These are phyloP conservation scores for Kalmusia sp. DNA, from an alignment of 2,329 filamentous ascomycete genomes.

Conservation along the genomic window DNA sequence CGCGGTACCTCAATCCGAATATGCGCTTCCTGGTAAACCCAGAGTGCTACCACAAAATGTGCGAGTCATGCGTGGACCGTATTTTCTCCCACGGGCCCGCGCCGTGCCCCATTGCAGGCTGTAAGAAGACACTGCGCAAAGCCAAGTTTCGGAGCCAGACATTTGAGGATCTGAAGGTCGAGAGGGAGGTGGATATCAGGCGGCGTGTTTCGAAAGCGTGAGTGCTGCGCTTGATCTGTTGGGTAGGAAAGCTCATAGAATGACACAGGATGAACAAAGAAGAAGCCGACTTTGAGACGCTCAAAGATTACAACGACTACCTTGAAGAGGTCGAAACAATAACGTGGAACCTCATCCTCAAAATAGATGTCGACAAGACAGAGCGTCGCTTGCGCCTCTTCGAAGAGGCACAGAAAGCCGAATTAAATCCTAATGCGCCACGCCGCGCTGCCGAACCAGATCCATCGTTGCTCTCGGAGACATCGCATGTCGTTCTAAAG, in stretches of 20 bases:
- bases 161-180: conserved; percentile 85
- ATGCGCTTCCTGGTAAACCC: conserved; percentile 97
- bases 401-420: conserved; percentile 72
- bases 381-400: conserved; percentile 70
- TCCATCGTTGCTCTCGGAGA: conserved; percentile 21
- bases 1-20: conserved; percentile 91
- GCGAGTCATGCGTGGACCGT: conserved; percentile 91
- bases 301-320: conserved; percentile 90
- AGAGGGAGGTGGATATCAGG: conserved; percentile 92
- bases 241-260: neutral
- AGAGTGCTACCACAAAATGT: conserved; percentile 99
- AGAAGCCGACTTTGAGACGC: conserved; percentile 88
- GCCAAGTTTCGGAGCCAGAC: conserved; percentile 85
- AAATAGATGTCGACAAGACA: conserved; percentile 70
- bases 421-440: conserved; percentile 54
- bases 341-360: conserved; percentile 84
- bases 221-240: conserved; percentile 16
- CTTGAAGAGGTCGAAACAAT: conserved; percentile 90
- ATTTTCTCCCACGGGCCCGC: conserved; percentile 92
- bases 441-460: conserved; percentile 34
- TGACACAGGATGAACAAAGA: conserved; percentile 78
- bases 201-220: conserved; percentile 72
- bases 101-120: conserved; percentile 89
- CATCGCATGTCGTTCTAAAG: conserved; percentile 55
- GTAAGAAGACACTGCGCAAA: conserved; percentile 84